These are phyloP conservation scores for Suillus decipiens DNA, from an alignment of 768 basidiomycete genomes.

Conservation along the genomic window DNA sequence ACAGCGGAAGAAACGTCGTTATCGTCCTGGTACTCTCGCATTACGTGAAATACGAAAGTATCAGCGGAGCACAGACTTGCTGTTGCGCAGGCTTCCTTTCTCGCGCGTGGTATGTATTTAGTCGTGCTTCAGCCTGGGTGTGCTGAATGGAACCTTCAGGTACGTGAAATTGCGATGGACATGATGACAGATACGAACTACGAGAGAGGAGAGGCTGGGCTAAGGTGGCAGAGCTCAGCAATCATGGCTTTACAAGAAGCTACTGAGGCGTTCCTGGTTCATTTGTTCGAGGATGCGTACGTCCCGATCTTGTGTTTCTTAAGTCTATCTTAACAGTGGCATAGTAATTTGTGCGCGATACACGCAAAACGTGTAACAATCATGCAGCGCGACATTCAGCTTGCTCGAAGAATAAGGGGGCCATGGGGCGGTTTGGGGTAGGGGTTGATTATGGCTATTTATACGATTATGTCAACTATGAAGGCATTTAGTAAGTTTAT, in stretches of 20 bases:
- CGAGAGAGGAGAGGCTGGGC: slow-evolving; percentile 53
- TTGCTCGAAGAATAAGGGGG: slow-evolving; percentile 93
- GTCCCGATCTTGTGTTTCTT: slow-evolving; percentile 37
- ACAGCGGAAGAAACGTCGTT: slow-evolving; percentile 59
- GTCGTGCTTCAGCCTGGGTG: background rate
- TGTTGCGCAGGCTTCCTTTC: slow-evolving; percentile 88
- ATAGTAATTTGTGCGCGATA: slow-evolving; percentile 92
- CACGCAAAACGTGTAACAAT: slow-evolving; percentile 98
- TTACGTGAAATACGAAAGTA: slow-evolving; percentile 93
- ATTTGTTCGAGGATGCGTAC: slow-evolving; percentile 98
- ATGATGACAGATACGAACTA: slow-evolving; percentile 79
- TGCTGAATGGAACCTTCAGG: slow-evolving; percentile 48
- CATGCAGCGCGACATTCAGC: slow-evolving; percentile 96
- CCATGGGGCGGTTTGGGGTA: slow-evolving; percentile 77
- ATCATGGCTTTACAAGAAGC: slow-evolving; percentile 95
- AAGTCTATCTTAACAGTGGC: slow-evolving; percentile 13
- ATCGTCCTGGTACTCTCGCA: slow-evolving; percentile 87
- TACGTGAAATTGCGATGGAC: slow-evolving; percentile 92
- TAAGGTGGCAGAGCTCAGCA: slow-evolving; percentile 97
- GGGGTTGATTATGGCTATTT: slow-evolving; percentile 15
- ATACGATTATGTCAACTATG: background rate
- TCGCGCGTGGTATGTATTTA: slow-evolving; percentile 75
- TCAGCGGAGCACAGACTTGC: slow-evolving; percentile 88
- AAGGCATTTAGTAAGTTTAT: slow-evolving; percentile 2
- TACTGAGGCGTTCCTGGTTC: slow-evolving; percentile 91